Evolutionary conservation across 106 monocot genomes (phyloP).

Genomic region (Apostasia shenzhenica): DNA sequence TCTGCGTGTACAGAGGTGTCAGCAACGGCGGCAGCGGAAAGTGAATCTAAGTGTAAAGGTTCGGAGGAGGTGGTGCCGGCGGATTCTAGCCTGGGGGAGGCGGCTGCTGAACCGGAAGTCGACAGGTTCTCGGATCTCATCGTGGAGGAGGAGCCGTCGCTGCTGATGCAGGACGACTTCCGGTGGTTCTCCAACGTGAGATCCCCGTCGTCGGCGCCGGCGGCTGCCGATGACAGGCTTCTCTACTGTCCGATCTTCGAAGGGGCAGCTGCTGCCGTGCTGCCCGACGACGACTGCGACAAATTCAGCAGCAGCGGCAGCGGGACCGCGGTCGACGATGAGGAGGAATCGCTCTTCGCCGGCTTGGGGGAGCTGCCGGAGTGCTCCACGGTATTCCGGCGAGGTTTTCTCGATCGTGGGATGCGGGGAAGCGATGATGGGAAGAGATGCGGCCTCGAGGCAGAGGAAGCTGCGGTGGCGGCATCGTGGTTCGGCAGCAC

Average conservation of each 20-base stretch:
- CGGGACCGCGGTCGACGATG: slow-evolving; percentile 5
- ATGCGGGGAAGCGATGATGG: background rate
- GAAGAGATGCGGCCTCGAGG: slow-evolving; percentile 1
- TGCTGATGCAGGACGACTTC: slow-evolving; percentile 17
- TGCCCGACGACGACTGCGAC: slow-evolving; percentile 9
- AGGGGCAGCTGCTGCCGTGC: background rate
- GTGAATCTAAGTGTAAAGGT: slow-evolving; percentile 1
- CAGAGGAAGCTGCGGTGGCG: background rate
- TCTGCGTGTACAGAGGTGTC: background rate
- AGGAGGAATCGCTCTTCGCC: slow-evolving; percentile 46
- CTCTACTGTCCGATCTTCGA: slow-evolving; percentile 12
- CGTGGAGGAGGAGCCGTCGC: slow-evolving; percentile 4
- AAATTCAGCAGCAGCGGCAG: background rate
- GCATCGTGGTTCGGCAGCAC: background rate
- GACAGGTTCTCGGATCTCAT: slow-evolving; percentile 22
- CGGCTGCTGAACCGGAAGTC: background rate
- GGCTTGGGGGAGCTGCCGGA: slow-evolving; percentile 76
- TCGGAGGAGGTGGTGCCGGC: background rate
- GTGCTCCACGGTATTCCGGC: slow-evolving; percentile 55
- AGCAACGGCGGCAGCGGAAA: background rate
- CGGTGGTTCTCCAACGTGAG: slow-evolving; percentile 37
- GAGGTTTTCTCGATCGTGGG: slow-evolving; percentile 15
- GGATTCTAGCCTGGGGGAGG: background rate
- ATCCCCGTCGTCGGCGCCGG: slow-evolving; percentile 13
- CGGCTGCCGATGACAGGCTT: slow-evolving; percentile 1